phyloP scores from a whole-genome alignment of 2,329 filamentous ascomycete species.

The Fonsecaea multimorphosa region DNA sequence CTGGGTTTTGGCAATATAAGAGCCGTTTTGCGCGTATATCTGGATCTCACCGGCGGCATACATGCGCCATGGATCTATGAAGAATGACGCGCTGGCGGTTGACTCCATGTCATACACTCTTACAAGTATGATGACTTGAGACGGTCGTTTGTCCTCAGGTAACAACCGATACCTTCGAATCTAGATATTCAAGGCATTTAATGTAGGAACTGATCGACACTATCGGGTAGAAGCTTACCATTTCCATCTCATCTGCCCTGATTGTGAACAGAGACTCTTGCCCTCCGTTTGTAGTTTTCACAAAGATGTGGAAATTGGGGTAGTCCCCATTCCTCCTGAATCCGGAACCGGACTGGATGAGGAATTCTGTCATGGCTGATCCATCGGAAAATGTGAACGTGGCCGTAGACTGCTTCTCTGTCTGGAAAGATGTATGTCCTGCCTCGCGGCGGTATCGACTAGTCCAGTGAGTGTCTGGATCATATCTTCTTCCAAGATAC shows the following conservation, averaged over 20 bases:
- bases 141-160: not conserved
- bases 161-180: not conserved
- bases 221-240: not conserved
- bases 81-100: slow-evolving; percentile 3
- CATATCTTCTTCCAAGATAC: slow-evolving; percentile 1
- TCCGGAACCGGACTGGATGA: not conserved
- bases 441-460: not conserved
- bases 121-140: not conserved
- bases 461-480: not conserved
- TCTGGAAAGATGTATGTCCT: not conserved
- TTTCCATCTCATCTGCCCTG: slow-evolving; percentile 1
- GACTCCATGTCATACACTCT: slow-evolving; percentile 1
- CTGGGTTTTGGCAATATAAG: not conserved
- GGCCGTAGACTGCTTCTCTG: not conserved
- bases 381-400: slow-evolving; percentile 1
- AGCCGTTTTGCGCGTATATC: not conserved
- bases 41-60: not conserved
- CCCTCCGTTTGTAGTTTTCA: slow-evolving; percentile 3
- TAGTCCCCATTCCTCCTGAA: slow-evolving; percentile 1
- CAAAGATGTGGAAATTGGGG: not conserved
- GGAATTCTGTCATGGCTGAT: slow-evolving; percentile 1
- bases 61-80: not conserved
- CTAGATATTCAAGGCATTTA: not conserved
- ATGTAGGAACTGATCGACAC: not conserved
- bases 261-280: not conserved